These are phyloP conservation scores for Ogataea methanolica DNA, from an alignment of 805 yeast species.

Conservation along the genomic window DNA sequence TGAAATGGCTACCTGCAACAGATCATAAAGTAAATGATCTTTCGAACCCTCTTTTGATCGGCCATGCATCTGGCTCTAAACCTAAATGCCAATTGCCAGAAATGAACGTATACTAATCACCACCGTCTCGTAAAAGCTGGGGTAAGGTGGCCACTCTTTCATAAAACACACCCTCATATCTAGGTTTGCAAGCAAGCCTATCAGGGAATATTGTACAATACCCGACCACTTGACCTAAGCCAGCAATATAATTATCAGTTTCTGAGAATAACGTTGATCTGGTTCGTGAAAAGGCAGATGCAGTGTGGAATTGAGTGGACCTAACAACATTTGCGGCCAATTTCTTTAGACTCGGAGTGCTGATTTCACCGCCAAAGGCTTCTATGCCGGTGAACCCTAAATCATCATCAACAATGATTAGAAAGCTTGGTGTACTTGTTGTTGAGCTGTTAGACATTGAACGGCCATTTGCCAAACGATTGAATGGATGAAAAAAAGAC, in stretches of 20 bases:
- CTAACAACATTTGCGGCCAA: constrained; percentile 42
- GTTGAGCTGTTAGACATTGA: constrained; percentile 46
- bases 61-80: constrained; percentile 42
- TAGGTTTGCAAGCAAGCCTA: constrained; percentile 40
- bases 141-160: constrained; percentile 49
- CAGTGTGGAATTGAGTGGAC: constrained; percentile 58
- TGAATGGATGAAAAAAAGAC: too few species aligned
- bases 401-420: constrained; percentile 58
- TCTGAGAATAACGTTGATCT: constrained; percentile 58
- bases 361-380: constrained; percentile 54
- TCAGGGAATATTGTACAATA: constrained; percentile 35
- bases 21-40: constrained; percentile 46
- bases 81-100: constrained; percentile 66
- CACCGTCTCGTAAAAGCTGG: constrained; percentile 43
- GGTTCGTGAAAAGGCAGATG: constrained; percentile 63
- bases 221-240: constrained; percentile 56
- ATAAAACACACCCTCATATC: constrained; percentile 53
- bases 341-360: constrained; percentile 46
- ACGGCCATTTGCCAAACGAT: too few species aligned
- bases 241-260: constrained; percentile 59
- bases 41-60: constrained; percentile 45
- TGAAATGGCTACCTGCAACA: constrained; percentile 56
- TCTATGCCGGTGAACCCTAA: constrained; percentile 53
- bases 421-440: constrained; percentile 40
- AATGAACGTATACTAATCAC: constrained; percentile 42